Evolutionary conservation across 225 moss, liverwort and hornwort species (phyloP), one percentile per base, ranked within the genome.

Genomic region (Marchantia paleacea): DNA sequence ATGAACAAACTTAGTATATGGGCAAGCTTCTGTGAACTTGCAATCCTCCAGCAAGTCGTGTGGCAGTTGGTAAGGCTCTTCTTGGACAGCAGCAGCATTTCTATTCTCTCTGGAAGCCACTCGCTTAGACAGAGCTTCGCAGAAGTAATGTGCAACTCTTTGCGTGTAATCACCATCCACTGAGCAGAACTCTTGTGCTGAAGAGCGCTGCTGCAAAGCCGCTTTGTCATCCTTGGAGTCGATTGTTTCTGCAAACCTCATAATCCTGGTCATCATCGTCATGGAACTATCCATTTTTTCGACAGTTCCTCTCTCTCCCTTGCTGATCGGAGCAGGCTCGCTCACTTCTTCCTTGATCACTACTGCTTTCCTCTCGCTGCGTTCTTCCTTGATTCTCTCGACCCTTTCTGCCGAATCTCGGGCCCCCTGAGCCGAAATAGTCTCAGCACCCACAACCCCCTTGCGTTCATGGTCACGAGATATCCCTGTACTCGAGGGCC

Each of bases 1-100:
- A 76, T 93, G 90, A 18, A 88, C 89, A 30, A 93, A 93, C 77
- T 92, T 93, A 81, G 90, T 82, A 51, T 89, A 93, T 0, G 93
- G 93, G n/a, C 93, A 90, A 7, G 87, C 90, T 51, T 92, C 91
- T 31, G 87, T 89, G 49, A 93, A 86, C 68, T 88, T 88, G 76
- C 86, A 89, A 79, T 86, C 87, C 18, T 88, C 90, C 75, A 87
- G 80, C 24, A 90, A 83, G 60, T 90, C 86, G 75, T 89, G 84
- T 55, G 83, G 69, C 47, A 79, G 25, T n/a, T 65, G 51, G 15
- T 85, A 83, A 8, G 79, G 79, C 69, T 85, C 86, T 12, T 84
- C 75, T 26, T 13, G 76, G 50, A 31, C 75, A 24, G 18, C 65
- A 5, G 75, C 82, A n/a, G 73, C 82, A 60, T 83, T 86, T 53